These are phyloP conservation scores for Flaveria linearis DNA, from an alignment of 129 eudicot genomes.

Conservation along the genomic window DNA sequence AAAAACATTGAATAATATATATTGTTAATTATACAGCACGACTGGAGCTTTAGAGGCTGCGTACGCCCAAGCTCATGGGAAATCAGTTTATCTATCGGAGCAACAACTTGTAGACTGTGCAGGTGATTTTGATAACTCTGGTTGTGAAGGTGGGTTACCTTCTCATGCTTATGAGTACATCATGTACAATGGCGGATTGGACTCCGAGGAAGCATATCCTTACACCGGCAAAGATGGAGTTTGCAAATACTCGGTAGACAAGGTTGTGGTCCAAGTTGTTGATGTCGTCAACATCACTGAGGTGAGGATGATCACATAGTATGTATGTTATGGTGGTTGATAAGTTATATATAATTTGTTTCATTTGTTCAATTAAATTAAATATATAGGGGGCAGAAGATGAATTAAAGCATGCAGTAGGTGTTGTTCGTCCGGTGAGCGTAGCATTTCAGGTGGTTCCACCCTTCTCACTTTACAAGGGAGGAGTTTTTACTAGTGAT, in stretches of 20 bases:
- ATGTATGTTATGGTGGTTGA: no score
- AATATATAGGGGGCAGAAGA: constrained; percentile 75
- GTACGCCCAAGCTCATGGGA: constrained; percentile 83
- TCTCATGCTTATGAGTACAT: constrained; percentile 96
- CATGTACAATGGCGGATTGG: constrained; percentile 90
- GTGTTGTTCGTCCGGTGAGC: constrained; percentile 84
- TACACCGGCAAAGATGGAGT: constrained; percentile 69
- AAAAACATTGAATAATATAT: no score
- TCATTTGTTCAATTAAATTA: no score
- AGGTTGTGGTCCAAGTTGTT: constrained; percentile 64
- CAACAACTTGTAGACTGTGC: constrained; percentile 99
- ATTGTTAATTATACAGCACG: constrained; percentile 43
- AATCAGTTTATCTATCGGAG: constrained; percentile 79
- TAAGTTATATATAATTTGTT: no score
- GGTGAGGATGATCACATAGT: background rate
- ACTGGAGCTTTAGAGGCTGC: constrained; percentile 99
- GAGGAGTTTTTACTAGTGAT: constrained; percentile 85
- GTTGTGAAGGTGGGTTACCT: constrained; percentile 92
- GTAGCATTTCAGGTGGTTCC: constrained; percentile 81
- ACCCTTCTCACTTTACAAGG: constrained; percentile 52
- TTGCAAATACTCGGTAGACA: constrained; percentile 72
- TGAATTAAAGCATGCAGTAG: constrained; percentile 95
- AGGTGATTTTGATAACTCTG: constrained; percentile 70
- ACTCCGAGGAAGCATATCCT: constrained; percentile 89
- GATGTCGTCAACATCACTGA: constrained; percentile 83